Percentiles rank a stretch among this genome's conserved stretches.
Conservation (phyloP, 1,284 basidiomycete species). For the Cerioporus squamosus region DNA sequence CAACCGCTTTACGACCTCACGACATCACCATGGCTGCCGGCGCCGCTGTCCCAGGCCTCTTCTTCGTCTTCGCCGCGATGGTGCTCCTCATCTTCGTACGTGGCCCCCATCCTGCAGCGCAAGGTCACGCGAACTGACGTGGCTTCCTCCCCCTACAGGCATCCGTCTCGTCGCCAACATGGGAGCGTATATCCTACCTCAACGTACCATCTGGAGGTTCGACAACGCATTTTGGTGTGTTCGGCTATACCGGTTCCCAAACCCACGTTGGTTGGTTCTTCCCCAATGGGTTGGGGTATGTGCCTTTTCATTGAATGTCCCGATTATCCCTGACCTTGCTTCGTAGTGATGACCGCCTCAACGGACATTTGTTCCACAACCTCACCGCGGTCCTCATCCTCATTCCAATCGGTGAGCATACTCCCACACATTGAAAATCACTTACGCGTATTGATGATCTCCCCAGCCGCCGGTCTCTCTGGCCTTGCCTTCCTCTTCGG, state of each 20-base stretch:
- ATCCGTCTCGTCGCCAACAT: conserved; percentile 72
- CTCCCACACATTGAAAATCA: conserved; percentile 7
- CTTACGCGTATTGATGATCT: background rate
- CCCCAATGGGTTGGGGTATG: conserved; percentile 42
- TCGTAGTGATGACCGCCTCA: conserved; percentile 43
- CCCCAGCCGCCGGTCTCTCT: conserved; percentile 65
- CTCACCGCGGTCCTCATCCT: conserved; percentile 77
- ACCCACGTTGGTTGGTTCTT: conserved; percentile 63
- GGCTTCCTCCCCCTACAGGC: conserved; percentile 41
- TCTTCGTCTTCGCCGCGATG: conserved; percentile 62
- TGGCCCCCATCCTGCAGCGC: conserved; percentile 6
- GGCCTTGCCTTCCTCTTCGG: conserved; percentile 78
- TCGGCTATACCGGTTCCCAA: conserved; percentile 71
- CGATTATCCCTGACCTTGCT: background rate
- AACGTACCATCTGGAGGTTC: conserved; percentile 33
- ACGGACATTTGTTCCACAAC: conserved; percentile 61
- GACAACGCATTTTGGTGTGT: conserved; percentile 68
- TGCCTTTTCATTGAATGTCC: background rate
- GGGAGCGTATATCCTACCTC: conserved; percentile 74
- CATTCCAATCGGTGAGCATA: conserved; percentile 71
- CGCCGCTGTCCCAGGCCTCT: conserved; percentile 51
- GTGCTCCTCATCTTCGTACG: conserved; percentile 72
- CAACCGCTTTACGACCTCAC: conserved; percentile 24
- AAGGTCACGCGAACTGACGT: background rate
- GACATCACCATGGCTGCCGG: conserved; percentile 39